Evolutionary conservation across 148 eudicot species (phyloP), one percentile per base, ranked within the genome.

Genomic region (Euryodendron excelsum): DNA sequence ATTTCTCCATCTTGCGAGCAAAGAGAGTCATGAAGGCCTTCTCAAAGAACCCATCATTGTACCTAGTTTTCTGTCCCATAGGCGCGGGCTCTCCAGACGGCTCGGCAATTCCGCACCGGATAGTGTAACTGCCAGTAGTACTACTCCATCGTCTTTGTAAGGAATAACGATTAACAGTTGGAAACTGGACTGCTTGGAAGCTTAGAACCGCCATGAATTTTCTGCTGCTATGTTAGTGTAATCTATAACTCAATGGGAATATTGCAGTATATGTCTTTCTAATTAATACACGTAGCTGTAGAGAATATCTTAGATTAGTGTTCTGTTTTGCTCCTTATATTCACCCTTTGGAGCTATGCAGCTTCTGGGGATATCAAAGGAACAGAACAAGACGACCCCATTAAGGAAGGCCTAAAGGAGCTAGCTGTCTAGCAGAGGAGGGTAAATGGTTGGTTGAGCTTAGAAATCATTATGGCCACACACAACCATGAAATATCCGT

Each of bases 1-100:
- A 94, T 20, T 88, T 90, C 86, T 90, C 94, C 98, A 94, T 94
- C 83, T 94, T 94, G 61, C 90, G 63, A 62, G 96, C 94, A 70
- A 93, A 93, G 5, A 94, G 85, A 45, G 84, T 87, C 94, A 94
- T 94, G 83, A 94, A 91, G 0, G 77, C 86, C 86, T 84, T 90
- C 86, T 94, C 98, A 50, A 94, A 89, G 23, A 89, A 69, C 17
- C 98, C 96, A 79, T 94, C 98, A 5, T 88, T 91, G 87, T 94
- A 94, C 87, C 86, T 89, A 0, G 98, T 94, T 77, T 94, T 94
- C 81, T 86, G 87, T 4, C 98, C 98, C 77, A 93, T 1, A 1
- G 98, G 98, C 0, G 98, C 98, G 31, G 94, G 98, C 85, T 74
- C 74, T 12, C 98, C 94, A 13, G 88, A 81, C 9, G 92, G 84